Base-by-base conservation (phyloP, 208 protist species). In the Trypanosoma congolense region DNA sequence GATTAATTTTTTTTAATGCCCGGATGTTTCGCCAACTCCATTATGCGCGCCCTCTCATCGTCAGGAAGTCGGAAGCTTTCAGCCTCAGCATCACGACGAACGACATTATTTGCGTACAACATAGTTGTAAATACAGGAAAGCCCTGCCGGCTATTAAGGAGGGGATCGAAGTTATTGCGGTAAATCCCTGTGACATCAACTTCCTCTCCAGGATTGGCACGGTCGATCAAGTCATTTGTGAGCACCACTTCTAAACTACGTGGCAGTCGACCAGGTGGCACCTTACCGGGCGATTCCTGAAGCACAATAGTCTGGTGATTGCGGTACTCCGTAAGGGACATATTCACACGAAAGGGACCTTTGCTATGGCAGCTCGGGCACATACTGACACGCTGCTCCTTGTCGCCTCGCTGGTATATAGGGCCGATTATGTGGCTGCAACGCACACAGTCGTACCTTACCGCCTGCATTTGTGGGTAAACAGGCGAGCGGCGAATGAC, bases 91-190 rank as follows among this genome's bases (percentile, higher is more conserved):
- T 90, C 90, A 24, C 89, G 91, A 24, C 93, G 96, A 5, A 84
- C 62, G 1, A 99, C 81, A 44, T 97, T 90, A 74, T 99, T 99
- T 2, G 97, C 98, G 70, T 99, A 97, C 35, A 99, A 87, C 8
- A 99, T 63, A 4, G 98, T 99, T 0, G 92, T 88, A 61, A 99
- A 99, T 4, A 99, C 98, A 21, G 98, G 97, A 72, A 99, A 99
- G 51, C 98, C 98, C 51, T 99, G 88, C 33, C 93, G 80, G 40
- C 75, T 87, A 83, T 99, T 99, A 8, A 99, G 77, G n/a, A 93
- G 67, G 0, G 93, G 68, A 67, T 99, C 97, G 83, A 97, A 99
- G 64, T 96, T 98, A 75, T 99, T 99, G 59, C 84, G 84, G 76
- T 99, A 99, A 55, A 99, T 95, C 22, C 98, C 98, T 8, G 96